These are phyloP conservation scores for Mycena epipterygia DNA, from an alignment of 768 basidiomycete species.

Conservation along the genomic window DNA sequence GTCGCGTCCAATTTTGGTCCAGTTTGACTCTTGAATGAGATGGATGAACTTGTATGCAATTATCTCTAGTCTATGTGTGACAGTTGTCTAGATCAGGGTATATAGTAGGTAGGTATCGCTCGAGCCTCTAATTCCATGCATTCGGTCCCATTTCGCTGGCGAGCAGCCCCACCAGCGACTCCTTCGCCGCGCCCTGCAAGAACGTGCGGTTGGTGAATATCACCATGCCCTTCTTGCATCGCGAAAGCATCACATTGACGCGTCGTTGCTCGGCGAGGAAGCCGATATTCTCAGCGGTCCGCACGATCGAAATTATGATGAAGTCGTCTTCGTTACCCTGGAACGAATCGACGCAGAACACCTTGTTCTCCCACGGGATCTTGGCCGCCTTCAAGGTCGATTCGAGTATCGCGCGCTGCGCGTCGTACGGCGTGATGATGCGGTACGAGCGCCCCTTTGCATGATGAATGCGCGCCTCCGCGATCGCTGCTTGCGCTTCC, in stretches of 20 bases:
- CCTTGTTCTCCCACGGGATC: constrained; percentile 69
- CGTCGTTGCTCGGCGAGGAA: constrained; percentile 61
- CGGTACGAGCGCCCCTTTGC: constrained; percentile 56
- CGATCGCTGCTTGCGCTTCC: constrained; percentile 63
- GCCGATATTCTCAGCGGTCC: constrained; percentile 58
- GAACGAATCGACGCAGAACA: constrained; percentile 85
- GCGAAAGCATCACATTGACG: constrained; percentile 68
- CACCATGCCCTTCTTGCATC: constrained; percentile 62
- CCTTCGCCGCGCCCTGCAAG: constrained; percentile 45
- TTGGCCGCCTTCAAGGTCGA: constrained; percentile 58
- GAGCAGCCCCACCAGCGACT: constrained; percentile 58
- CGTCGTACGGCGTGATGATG: constrained; percentile 84
- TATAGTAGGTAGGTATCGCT: constrained; percentile 7
- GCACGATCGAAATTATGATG: constrained; percentile 65
- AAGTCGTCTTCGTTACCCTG: constrained; percentile 77
- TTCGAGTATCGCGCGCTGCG: constrained; percentile 71
- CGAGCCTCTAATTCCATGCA: constrained; percentile 21
- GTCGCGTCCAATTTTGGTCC: no score
- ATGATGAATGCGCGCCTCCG: constrained; percentile 59
- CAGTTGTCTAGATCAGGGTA: not conserved
- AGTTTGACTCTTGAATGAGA: no score
- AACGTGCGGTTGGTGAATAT: constrained; percentile 62
- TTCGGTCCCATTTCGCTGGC: constrained; percentile 2
- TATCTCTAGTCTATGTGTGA: not conserved
- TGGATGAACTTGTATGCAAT: not conserved